Evolutionary conservation across 2,329 filamentous ascomycete species (phyloP), one percentile per base, ranked within the genome.

Genomic region (Pseudogymnoascus sp.): DNA sequence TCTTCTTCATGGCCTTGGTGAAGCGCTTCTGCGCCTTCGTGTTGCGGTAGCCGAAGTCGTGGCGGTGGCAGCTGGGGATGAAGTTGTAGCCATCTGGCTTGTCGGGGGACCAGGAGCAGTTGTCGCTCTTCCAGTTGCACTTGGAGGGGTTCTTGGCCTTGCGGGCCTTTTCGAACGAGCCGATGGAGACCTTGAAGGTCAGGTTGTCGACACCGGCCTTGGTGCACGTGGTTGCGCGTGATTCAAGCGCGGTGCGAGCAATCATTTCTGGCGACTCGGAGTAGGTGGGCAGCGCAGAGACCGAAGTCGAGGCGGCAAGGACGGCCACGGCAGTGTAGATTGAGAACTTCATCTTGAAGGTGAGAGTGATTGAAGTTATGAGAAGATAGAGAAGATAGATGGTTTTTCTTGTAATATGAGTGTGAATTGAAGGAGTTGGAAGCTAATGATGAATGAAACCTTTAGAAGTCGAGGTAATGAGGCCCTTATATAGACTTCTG

Each of bases 1-100:
- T 70, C n/a, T 69, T 61, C 68, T 79, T 80, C 61, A 70, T 72
- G 5, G 65, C 69, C 5, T 72, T 69, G 2, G 74, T 78, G 69
- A 84, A 82, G 2, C 81, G 77, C 2, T 61, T 70, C 67, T 84
- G 81, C 1, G 60, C 62, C 60, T 80, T 79, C 69, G 77, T 84
- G 72, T 85, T 84, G 15, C 76, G 72, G 68, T 82, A 82, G 1
- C 81, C 81, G 69, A 84, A 84, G 67, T 84, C 82, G 64, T 85
- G 82, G 5, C 82, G 79, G 63, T 80, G 71, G 73, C 81, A 83
- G 10, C 75, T 77, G 0, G 74, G 75, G 2, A 71, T 25, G 39
- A 79, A 81, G 9, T 76, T 71, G 67, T 78, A 81, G 2, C 74
- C 74, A 31, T 76, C 73, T 0, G 78, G 78, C 65, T 78, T 79